Conservation (phyloP, 2,329 filamentous ascomycete species). For the Talaromyces islandicus region DNA sequence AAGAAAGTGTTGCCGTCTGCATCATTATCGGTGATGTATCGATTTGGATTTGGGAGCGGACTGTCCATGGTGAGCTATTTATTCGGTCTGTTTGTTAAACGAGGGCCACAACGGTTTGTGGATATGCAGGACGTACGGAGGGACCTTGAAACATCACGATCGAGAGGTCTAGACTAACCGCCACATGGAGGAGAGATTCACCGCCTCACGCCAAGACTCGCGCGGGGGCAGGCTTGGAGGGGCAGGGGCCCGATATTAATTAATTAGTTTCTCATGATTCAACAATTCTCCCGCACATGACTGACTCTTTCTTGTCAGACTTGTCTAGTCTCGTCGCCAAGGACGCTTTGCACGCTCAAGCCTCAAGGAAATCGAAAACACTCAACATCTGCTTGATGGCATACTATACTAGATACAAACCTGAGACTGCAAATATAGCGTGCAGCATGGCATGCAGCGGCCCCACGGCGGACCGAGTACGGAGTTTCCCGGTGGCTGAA, state of each 20-base stretch:
- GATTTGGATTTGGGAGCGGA: not conserved
- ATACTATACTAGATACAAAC: not conserved
- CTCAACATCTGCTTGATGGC: not conserved
- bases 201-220: not conserved
- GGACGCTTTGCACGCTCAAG: not conserved
- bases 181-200: not conserved
- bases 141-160: not conserved
- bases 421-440: not conserved
- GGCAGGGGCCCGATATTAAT: not conserved
- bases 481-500: not conserved
- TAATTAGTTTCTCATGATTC: not conserved
- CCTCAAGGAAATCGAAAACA: not conserved
- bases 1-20: not conserved
- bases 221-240: not conserved
- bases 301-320: not conserved
- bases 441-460: not conserved
- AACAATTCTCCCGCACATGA: not conserved
- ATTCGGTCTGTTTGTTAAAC: not conserved
- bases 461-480: not conserved
- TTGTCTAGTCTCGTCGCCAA: not conserved
- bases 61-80: not conserved
- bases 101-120: not conserved
- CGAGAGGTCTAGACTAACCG: not conserved
- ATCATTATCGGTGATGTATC: not conserved
- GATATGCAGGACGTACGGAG: not conserved